Evolutionary conservation across 2,329 filamentous ascomycete genomes (phyloP).

Genomic region (Huntiella omanensis): DNA sequence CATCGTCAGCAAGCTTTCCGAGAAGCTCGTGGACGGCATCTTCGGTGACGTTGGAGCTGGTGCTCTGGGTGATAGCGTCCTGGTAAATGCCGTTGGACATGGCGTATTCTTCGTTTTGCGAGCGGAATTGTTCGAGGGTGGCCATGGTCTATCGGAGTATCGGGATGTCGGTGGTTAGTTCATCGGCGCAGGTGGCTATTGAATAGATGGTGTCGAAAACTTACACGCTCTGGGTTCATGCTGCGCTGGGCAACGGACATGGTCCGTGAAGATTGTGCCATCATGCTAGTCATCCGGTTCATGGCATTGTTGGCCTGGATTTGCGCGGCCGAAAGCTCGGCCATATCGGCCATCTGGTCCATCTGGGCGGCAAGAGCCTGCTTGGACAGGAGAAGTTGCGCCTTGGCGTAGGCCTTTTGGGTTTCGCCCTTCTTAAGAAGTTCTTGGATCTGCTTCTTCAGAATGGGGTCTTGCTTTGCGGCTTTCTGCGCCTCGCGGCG

Average conservation of each 20-base stretch:
- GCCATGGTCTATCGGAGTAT: conserved; percentile 28
- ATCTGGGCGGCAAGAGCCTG: conserved; percentile 43
- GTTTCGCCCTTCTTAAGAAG: conserved; percentile 44
- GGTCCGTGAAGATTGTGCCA: conserved; percentile 38
- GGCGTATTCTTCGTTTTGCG: conserved; percentile 45
- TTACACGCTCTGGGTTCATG: conserved; percentile 38
- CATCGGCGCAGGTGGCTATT: background rate
- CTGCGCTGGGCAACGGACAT: conserved; percentile 39
- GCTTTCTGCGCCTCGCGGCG: conserved; percentile 42
- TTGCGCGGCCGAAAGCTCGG: conserved; percentile 38
- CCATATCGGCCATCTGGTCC: conserved; percentile 47
- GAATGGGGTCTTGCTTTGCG: conserved; percentile 38
- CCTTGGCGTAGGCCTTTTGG: conserved; percentile 44
- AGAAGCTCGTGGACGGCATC: conserved; percentile 77
- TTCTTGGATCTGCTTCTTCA: conserved; percentile 45
- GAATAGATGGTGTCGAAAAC: conserved; percentile 2
- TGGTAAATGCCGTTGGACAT: conserved; percentile 61
- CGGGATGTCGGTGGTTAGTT: background rate
- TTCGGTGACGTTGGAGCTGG: conserved; percentile 51
- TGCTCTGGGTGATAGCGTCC: conserved; percentile 64
- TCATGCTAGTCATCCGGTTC: conserved; percentile 47
- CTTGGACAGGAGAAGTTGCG: conserved; percentile 42
- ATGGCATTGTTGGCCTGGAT: conserved; percentile 46
- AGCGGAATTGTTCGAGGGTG: conserved; percentile 41
- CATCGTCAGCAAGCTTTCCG: conserved; percentile 72